A percentile compares a stretch with the other conserved stretches of the same genome.
Conservation (phyloP, 2,329 filamentous ascomycete species). For the Tolypocladium album region DNA sequence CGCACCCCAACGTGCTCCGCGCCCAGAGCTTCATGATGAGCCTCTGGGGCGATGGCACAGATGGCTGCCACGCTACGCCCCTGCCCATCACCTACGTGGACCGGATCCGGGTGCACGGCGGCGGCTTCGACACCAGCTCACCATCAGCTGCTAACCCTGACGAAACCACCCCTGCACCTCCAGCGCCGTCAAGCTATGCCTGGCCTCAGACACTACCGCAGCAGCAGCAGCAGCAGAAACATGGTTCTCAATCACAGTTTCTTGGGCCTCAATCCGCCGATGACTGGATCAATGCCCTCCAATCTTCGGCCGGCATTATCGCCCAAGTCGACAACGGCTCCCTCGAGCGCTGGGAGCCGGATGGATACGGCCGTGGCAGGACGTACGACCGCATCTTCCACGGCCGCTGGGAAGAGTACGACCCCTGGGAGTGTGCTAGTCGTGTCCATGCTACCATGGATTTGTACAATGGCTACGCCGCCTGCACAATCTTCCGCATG, state of each 20-base stretch:
- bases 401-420: conserved; percentile 44
- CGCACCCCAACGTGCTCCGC: conserved; percentile 51
- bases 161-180: neutral
- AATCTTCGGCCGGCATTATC: conserved; percentile 39
- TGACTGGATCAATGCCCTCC: conserved; percentile 26
- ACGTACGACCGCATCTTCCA: conserved; percentile 44
- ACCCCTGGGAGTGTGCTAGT: conserved; percentile 43
- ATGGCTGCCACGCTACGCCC: conserved; percentile 46
- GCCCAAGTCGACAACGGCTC: conserved; percentile 63
- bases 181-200: neutral
- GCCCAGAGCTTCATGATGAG: conserved; percentile 57
- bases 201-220: neutral
- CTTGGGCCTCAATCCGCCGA: conserved; percentile 19
- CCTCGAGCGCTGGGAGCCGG: conserved; percentile 60
- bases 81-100: conserved; percentile 60
- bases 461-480: conserved; percentile 46
- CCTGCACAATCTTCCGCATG: conserved; percentile 48
- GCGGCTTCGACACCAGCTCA: conserved; percentile 12
- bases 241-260: neutral
- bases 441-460: conserved; percentile 43
- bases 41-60: conserved; percentile 48
- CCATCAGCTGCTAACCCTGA: neutral
- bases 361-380: conserved; percentile 52
- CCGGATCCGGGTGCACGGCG: conserved; percentile 54
- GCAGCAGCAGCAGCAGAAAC: neutral